phyloP scores from a whole-genome alignment of 108 stramenopile genomes.

The Mayamaea pseudoterrestris region DNA sequence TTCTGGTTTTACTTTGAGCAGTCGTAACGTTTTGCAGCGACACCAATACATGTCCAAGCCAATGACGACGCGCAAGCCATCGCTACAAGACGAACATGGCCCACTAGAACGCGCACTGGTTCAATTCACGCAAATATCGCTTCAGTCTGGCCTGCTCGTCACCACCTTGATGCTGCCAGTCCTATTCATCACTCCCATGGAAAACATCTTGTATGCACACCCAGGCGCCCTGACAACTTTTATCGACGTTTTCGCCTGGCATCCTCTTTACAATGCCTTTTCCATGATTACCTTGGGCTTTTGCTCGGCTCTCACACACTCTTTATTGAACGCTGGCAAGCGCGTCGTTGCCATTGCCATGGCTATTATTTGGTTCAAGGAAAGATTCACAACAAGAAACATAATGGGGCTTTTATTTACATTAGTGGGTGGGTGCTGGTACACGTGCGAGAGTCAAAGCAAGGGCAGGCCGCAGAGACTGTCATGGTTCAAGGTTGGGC shows the following conservation, averaged over 20 bases:
- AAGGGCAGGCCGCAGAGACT: no score
- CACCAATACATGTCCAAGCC: background rate
- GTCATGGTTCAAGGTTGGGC: no score
- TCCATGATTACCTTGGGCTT: constrained; percentile 32
- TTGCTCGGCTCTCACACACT: constrained; percentile 33
- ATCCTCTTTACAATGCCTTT: constrained; percentile 37
- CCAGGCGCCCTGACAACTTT: background rate
- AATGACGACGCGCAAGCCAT: background rate
- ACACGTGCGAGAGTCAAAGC: constrained; percentile 9
- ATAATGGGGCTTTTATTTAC: constrained; percentile 7
- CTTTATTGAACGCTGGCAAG: constrained; percentile 43
- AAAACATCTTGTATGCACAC: background rate
- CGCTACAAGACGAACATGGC: background rate
- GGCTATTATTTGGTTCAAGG: constrained; percentile 21
- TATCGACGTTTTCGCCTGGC: constrained; percentile 8
- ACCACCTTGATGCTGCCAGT: background rate
- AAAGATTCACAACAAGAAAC: constrained; percentile 1
- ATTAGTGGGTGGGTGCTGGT: constrained; percentile 15
- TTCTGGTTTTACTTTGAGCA: constrained; percentile 12
- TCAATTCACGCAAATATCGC: constrained; percentile 15
- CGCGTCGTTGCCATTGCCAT: constrained; percentile 24
- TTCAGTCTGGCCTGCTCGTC: constrained; percentile 2
- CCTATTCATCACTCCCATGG: background rate
- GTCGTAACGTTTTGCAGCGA: constrained; percentile 23
- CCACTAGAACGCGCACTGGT: constrained; percentile 6